A percentile compares a stretch with the other conserved stretches of the same genome.
Conservation (phyloP, 2,329 filamentous ascomycete genomes). For the Aspergillus fructus region DNA sequence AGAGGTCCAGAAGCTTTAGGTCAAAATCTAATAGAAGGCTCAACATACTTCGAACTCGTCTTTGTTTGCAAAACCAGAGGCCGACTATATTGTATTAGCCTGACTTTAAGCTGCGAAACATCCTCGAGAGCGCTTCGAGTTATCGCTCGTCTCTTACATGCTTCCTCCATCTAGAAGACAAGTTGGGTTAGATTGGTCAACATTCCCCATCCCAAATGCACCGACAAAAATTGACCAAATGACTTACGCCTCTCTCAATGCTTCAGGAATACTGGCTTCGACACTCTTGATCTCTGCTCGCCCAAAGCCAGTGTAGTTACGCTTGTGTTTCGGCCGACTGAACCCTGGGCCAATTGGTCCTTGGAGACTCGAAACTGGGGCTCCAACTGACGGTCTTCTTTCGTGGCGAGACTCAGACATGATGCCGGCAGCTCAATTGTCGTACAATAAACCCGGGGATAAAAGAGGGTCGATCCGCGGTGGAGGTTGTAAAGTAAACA, state of each 20-base stretch:
- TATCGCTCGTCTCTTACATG: slow-evolving; percentile 45
- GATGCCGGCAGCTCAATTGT: slow-evolving; percentile 5
- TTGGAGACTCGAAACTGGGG: slow-evolving; percentile 81
- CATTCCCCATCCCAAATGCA: background rate
- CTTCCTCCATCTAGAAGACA: slow-evolving; percentile 56
- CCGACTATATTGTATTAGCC: slow-evolving; percentile 46
- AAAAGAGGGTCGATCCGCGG: background rate
- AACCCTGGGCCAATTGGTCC: slow-evolving; percentile 85
- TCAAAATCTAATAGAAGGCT: background rate
- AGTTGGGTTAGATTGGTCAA: slow-evolving; percentile 19
- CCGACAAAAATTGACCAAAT: background rate
- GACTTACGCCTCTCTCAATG: slow-evolving; percentile 79
- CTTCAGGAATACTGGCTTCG: slow-evolving; percentile 87
- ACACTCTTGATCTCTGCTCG: slow-evolving; percentile 88
- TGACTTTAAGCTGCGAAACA: slow-evolving; percentile 7
- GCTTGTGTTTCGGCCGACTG: slow-evolving; percentile 90
- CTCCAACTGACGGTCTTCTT: slow-evolving; percentile 76
- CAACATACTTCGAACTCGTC: slow-evolving; percentile 69
- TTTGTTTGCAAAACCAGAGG: slow-evolving; percentile 69
- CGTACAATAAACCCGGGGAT: background rate
- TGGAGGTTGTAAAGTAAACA: background rate
- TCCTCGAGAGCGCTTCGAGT: background rate
- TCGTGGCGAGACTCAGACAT: slow-evolving; percentile 54
- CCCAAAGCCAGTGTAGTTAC: slow-evolving; percentile 93
- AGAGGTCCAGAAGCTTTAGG: background rate